A percentile compares a stretch with the other conserved stretches of the same genome.
Conservation (phyloP, 306 rosid species). For the Coriaria nepalensis region DNA sequence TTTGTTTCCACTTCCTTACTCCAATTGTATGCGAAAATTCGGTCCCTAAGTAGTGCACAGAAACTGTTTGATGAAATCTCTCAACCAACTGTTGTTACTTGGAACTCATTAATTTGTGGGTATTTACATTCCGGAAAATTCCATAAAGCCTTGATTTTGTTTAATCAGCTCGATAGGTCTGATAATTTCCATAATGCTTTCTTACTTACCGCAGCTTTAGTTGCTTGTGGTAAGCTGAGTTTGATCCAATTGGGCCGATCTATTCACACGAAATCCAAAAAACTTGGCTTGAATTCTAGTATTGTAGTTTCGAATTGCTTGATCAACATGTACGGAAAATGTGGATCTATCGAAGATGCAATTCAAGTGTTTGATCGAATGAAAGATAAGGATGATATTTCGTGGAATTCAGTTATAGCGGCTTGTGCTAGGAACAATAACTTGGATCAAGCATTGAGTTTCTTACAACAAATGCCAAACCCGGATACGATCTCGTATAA, state of each 20-base stretch:
- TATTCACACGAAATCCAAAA: conserved; percentile 39
- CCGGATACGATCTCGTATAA: conserved; percentile 52
- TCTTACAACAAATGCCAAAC: conserved; percentile 36
- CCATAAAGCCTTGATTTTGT: conserved; percentile 29
- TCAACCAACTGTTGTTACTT: conserved; percentile 37
- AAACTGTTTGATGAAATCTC: conserved; percentile 43
- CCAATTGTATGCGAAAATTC: conserved; percentile 20
- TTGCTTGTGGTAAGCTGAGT: conserved; percentile 39
- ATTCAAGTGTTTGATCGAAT: conserved; percentile 20
- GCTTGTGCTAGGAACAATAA: conserved; percentile 41
- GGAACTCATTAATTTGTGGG: conserved; percentile 62
- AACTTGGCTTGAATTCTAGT: conserved; percentile 27
- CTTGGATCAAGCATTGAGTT: conserved; percentile 29
- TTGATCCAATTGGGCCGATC: conserved; percentile 32
- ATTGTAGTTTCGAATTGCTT: conserved; percentile 48
- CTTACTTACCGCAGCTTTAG: conserved; percentile 41
- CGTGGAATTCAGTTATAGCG: conserved; percentile 66
- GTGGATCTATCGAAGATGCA: conserved; percentile 31
- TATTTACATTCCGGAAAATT: conserved; percentile 33
- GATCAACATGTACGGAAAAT: conserved; percentile 75
- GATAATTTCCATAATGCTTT: conserved; percentile 28
- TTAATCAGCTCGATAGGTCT: conserved; percentile 27
- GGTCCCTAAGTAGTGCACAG: conserved; percentile 23
- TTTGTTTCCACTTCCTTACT: conserved; percentile 32
- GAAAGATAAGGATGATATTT: conserved; percentile 30